These are phyloP conservation scores for Trametes sp. DNA, from an alignment of 1,284 basidiomycete genomes.

Conservation along the genomic window DNA sequence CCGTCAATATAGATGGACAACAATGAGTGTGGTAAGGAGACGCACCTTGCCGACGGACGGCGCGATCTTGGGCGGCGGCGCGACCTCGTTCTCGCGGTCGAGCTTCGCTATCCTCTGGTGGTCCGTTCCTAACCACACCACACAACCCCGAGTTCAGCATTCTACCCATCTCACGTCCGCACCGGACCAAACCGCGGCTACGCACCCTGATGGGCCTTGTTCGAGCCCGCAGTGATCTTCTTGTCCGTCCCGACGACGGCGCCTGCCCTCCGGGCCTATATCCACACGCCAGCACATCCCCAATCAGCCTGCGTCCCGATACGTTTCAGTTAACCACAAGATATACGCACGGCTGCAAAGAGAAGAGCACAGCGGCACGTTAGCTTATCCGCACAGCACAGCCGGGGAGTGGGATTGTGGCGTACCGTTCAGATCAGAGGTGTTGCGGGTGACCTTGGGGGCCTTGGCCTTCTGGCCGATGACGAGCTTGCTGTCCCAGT, in stretches of 20 bases:
- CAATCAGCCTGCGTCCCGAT: conserved; percentile 1
- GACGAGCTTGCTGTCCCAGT: conserved; percentile 79
- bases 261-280: conserved; percentile 73
- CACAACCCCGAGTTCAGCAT: neutral
- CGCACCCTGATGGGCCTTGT: conserved; percentile 78
- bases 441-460: conserved; percentile 74
- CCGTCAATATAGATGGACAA: neutral
- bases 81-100: conserved; percentile 95
- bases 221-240: conserved; percentile 68
- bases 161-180: neutral
- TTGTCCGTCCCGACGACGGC: conserved; percentile 82
- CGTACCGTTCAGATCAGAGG: conserved; percentile 78
- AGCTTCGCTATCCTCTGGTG: conserved; percentile 94
- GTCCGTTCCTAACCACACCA: conserved; percentile 77
- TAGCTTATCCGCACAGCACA: too few species aligned
- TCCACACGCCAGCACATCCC: conserved; percentile 3
- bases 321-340: neutral
- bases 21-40: conserved; percentile 19
- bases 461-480: conserved; percentile 79
- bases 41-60: conserved; percentile 83
- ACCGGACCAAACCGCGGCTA: conserved; percentile 21
- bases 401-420: conserved; percentile 17
- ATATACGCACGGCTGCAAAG: neutral
- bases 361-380: neutral
- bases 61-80: conserved; percentile 88